Percentiles rank a stretch among this genome's conserved stretches.
Evolutionary conservation across 225 moss, liverwort and hornwort species (phyloP).

Genomic region (Marchantia polymorpha): DNA sequence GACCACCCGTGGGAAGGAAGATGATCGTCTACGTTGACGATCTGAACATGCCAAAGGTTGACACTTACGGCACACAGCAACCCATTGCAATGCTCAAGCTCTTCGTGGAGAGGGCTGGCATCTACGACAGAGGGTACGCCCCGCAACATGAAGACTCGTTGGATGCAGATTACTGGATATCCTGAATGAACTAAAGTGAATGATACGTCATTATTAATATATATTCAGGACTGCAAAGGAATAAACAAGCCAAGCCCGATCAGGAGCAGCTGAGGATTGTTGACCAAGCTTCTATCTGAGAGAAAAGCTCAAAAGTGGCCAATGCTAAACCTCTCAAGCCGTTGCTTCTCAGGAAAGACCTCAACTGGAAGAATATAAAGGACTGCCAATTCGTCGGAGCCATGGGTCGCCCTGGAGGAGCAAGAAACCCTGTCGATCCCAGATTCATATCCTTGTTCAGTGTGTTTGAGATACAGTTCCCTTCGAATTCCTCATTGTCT

Average conservation of each 20-base stretch:
- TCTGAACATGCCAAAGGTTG: slow-evolving; percentile 93
- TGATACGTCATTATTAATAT: too few relatives aligned
- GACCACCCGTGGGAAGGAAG: slow-evolving; percentile 67
- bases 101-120: slow-evolving; percentile 73
- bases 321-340: not conserved
- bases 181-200: not conserved
- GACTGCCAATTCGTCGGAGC: slow-evolving; percentile 75
- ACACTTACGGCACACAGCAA: slow-evolving; percentile 88
- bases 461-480: slow-evolving; percentile 82
- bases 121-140: slow-evolving; percentile 77
- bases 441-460: slow-evolving; percentile 78
- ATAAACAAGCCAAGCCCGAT: too few relatives aligned
- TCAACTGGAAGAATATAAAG: slow-evolving; percentile 87
- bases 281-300: not conserved
- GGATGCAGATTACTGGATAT: not conserved
- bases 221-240: too few relatives aligned
- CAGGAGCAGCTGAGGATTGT: not conserved
- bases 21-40: slow-evolving; percentile 94
- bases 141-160: too few relatives aligned
- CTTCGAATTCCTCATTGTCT: slow-evolving; percentile 47
- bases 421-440: slow-evolving; percentile 75
- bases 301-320: too few relatives aligned
- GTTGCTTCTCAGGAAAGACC: slow-evolving; percentile 54
- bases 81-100: slow-evolving; percentile 90
- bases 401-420: slow-evolving; percentile 85